Evolutionary conservation across 2,329 filamentous ascomycete genomes (phyloP), one percentile per base, ranked within the genome.

Genomic region (Alternaria viburni): DNA sequence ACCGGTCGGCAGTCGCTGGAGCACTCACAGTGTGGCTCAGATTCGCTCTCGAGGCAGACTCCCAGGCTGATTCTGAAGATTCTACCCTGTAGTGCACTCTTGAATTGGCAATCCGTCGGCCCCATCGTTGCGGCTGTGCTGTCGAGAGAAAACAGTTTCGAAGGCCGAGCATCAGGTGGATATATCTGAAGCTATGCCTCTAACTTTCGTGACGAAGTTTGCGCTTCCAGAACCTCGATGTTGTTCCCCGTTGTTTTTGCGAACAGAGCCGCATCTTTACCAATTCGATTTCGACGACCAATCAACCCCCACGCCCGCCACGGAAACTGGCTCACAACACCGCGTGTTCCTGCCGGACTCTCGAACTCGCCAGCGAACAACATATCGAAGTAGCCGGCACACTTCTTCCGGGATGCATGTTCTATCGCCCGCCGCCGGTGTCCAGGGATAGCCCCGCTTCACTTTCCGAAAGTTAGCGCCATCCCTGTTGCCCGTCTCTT

Each of bases 151-250:
- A n/a, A 32, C 5, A 15, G 10, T 12, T 11, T 15, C 19, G 13
- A 52, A 52, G 28, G 28, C 28, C 17, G 32, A 51, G 13, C 9
- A 36, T 21, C 44, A 21, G 44, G 12, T 46, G 12, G 44, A 54
- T 44, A 54, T 43, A 57, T 50, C 36, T 54, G 32, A 44, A 54
- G 51, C 51, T 44, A 26, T 54, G 51, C 51, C 32, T 43, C 21
- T 44, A 4, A 19, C 21, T 54, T 44, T 54, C 15, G 9, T n/a
- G 6, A 25, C 25, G 51, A 44, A 15, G 28, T 9, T 52, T 7
- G 17, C 9, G 19, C 13, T n/a, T 23, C n/a, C 17, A 36, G 6
- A n/a, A 5, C 11, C 3, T 11, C 8, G 19, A 6, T 3, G 5
- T 7, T 3, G 3, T 1, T 3, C 19, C 5, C 9, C 28, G 5